A percentile compares a stretch with the other conserved stretches of the same genome.
These are phyloP conservation scores for Acanthamoeba royreba DNA, from an alignment of 208 protist species.

Conservation along the genomic window DNA sequence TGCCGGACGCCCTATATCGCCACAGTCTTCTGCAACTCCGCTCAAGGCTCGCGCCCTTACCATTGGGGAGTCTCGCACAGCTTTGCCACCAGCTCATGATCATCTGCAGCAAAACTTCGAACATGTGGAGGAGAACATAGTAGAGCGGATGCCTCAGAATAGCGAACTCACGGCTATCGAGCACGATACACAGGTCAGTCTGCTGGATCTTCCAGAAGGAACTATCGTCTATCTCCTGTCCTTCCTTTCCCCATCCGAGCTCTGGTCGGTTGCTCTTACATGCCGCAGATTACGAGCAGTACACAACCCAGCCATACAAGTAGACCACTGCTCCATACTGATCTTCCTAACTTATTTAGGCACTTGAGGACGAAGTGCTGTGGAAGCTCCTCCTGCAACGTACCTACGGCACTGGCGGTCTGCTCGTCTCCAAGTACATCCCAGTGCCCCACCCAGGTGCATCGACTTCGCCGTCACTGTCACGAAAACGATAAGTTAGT, in stretches of 20 bases:
- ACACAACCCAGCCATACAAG: neutral
- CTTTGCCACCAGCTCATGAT: no score
- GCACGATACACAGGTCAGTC: no score
- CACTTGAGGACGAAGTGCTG: neutral
- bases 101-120: no score
- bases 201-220: neutral
- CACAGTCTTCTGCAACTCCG: no score
- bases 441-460: neutral
- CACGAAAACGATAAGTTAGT: no score
- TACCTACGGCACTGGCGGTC: neutral
- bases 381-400: neutral
- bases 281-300: neutral
- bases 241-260: neutral
- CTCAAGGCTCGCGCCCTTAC: no score
- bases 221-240: neutral
- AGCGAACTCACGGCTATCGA: neutral
- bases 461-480: neutral
- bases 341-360: neutral
- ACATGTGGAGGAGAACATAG: no score
- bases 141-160: no score
- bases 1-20: no score
- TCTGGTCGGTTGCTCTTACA: neutral
- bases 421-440: neutral
- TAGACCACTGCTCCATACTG: neutral
- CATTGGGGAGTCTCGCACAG: no score